Percentiles rank a stretch among this genome's conserved stretches.
Conservation (phyloP, 2,329 filamentous ascomycete genomes). For the Diaporthe australafricana region DNA sequence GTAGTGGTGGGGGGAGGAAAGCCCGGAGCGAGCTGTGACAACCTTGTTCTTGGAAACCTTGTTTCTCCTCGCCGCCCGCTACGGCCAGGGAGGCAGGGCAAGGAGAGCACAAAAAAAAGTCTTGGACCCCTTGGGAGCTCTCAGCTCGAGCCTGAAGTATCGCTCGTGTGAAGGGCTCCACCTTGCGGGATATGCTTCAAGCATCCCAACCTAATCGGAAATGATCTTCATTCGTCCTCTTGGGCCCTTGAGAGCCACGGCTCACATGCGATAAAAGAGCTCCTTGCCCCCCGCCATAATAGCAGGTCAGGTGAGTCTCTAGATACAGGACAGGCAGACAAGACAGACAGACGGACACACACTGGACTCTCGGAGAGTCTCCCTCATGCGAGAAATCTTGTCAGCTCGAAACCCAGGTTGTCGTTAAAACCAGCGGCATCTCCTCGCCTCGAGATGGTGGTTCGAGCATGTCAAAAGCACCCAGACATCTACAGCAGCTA, state of each 20-base stretch:
- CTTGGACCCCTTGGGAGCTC: conserved; percentile 27
- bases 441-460: conserved; percentile 18
- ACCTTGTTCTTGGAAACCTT: conserved; percentile 30
- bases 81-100: conserved; percentile 23
- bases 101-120: conserved; percentile 20
- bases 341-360: background rate
- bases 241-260: conserved; percentile 8
- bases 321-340: conserved; percentile 1
- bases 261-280: conserved; percentile 28
- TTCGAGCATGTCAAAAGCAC: conserved; percentile 25
- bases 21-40: conserved; percentile 25
- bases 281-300: conserved; percentile 5
- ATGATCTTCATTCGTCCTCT: conserved; percentile 29
- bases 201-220: conserved; percentile 26
- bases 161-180: conserved; percentile 24
- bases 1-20: conserved; percentile 12
- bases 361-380: conserved; percentile 16
- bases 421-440: conserved; percentile 23
- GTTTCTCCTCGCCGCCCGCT: conserved; percentile 23
- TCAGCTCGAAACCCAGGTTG: background rate
- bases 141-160: conserved; percentile 25
- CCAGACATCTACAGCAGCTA: conserved; percentile 26
- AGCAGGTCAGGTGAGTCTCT: background rate
- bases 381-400: conserved; percentile 4
- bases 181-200: conserved; percentile 28